Conservation (phyloP, 148 eudicot genomes). For the Polygonum aviculare region DNA sequence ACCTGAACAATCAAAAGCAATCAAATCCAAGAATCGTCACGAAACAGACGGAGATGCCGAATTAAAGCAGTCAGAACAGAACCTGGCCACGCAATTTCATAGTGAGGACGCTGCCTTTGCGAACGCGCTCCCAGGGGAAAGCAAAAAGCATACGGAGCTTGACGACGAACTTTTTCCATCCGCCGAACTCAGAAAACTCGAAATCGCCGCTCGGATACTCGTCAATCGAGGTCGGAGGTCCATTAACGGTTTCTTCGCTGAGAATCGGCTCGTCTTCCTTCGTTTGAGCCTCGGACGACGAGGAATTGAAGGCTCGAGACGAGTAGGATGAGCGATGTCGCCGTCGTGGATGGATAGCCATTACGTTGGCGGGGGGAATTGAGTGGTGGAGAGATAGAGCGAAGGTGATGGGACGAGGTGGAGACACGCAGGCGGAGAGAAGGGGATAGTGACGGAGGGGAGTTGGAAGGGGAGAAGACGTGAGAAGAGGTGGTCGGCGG, state of each 20-base stretch:
- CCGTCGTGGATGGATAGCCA: background rate
- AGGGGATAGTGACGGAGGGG: slow-evolving; percentile 7
- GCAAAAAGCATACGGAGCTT: slow-evolving; percentile 68
- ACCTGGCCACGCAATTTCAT: slow-evolving; percentile 95
- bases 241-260: slow-evolving; percentile 11
- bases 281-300: background rate
- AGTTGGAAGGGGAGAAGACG: background rate
- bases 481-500: slow-evolving; percentile 5
- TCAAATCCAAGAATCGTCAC: slow-evolving; percentile 8
- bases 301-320: background rate
- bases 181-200: slow-evolving; percentile 35
- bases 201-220: slow-evolving; percentile 79
- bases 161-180: slow-evolving; percentile 56
- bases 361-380: background rate
- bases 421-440: background rate
- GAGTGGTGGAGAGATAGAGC: slow-evolving; percentile 12
- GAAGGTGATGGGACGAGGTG: slow-evolving; percentile 8
- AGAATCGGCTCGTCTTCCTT: slow-evolving; percentile 10
- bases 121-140: slow-evolving; percentile 70
- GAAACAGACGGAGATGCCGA: background rate
- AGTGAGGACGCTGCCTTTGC: slow-evolving; percentile 69
- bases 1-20: slow-evolving; percentile 36
- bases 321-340: background rate
- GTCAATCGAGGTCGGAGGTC: slow-evolving; percentile 11
- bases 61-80: background rate